phyloP scores from a whole-genome alignment of 495 filamentous ascomycete genomes.

The Aspergillus conjunctus region DNA sequence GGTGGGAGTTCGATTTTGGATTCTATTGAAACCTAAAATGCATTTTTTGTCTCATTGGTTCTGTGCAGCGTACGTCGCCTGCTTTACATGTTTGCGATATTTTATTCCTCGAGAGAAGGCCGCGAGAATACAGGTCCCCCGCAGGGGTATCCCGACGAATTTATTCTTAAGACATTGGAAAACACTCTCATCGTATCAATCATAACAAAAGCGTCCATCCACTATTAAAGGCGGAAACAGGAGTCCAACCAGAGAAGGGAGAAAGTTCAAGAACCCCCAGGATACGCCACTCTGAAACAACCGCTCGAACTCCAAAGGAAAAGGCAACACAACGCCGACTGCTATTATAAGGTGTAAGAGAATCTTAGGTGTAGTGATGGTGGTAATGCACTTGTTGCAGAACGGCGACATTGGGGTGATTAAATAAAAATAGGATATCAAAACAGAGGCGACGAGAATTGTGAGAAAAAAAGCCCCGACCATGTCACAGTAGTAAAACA shows the following conservation, averaged over 20 bases:
- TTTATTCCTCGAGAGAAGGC: too few relatives aligned
- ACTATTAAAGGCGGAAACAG: slow-evolving; percentile 6
- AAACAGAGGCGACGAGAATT: slow-evolving; percentile 5
- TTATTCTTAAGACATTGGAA: too few relatives aligned
- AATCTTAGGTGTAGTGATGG: slow-evolving; percentile 3
- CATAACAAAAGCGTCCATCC: slow-evolving; percentile 18
- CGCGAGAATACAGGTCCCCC: too few relatives aligned
- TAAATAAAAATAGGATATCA: slow-evolving; percentile 16
- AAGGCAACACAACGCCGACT: slow-evolving; percentile 17
- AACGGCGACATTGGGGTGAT: slow-evolving; percentile 1
- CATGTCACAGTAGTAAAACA: slow-evolving; percentile 13
- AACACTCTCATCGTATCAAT: slow-evolving; percentile 8
- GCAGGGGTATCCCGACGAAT: too few relatives aligned
- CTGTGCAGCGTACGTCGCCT: neutral
- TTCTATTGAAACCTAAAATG: slow-evolving; percentile 5
- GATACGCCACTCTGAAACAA: slow-evolving; percentile 27
- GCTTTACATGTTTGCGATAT: neutral
- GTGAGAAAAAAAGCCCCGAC: slow-evolving; percentile 4
- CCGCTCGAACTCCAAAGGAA: slow-evolving; percentile 20
- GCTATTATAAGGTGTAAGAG: slow-evolving; percentile 4
- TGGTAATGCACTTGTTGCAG: slow-evolving; percentile 10
- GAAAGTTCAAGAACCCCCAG: slow-evolving; percentile 26
- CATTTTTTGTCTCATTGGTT: neutral
- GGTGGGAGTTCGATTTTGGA: slow-evolving; percentile 31
- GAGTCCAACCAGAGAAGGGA: neutral